Conservation (phyloP, 2,329 filamentous ascomycete genomes). For the Aspergillus eucalypticola region DNA sequence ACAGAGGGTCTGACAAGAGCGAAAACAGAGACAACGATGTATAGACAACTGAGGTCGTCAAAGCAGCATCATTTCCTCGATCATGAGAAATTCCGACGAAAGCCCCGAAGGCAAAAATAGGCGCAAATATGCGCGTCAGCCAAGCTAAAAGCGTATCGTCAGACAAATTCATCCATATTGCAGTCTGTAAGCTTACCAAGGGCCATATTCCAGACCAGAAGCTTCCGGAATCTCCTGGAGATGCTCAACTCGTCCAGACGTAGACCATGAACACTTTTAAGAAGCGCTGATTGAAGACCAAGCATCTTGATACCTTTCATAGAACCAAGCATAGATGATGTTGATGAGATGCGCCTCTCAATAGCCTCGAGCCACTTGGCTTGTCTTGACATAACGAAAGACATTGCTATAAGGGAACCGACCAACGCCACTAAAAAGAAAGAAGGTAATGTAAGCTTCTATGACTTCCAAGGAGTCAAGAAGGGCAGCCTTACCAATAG, state of each 20-base stretch:
- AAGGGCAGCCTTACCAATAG: conserved; percentile 34
- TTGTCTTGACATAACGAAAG: conserved; percentile 43
- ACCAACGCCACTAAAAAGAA: conserved; percentile 33
- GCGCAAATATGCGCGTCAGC: conserved; percentile 45
- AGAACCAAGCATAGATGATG: conserved; percentile 49
- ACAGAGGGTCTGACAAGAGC: conserved; percentile 48
- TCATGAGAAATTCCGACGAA: conserved; percentile 45
- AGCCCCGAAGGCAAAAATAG: conserved; percentile 49
- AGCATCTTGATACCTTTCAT: conserved; percentile 57
- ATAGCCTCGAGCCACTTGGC: conserved; percentile 54
- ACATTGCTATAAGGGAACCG: conserved; percentile 37
- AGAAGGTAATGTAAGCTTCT: neutral
- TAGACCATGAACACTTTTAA: conserved; percentile 41
- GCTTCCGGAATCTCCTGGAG: conserved; percentile 44
- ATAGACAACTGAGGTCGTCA: conserved; percentile 47
- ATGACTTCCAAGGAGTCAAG: neutral
- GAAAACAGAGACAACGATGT: conserved; percentile 52
- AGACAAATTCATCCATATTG: neutral
- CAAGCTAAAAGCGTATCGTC: conserved; percentile 28
- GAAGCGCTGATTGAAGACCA: conserved; percentile 47
- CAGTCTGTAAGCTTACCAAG: conserved; percentile 29
- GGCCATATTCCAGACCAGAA: conserved; percentile 45
- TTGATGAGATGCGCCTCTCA: conserved; percentile 51
- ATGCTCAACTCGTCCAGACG: conserved; percentile 44
- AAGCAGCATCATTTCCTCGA: conserved; percentile 27